Percentiles rank a stretch among this genome's conserved stretches.
Evolutionary conservation across 2,329 filamentous ascomycete genomes (phyloP).

Genomic region (Lecanicillium sp.): DNA sequence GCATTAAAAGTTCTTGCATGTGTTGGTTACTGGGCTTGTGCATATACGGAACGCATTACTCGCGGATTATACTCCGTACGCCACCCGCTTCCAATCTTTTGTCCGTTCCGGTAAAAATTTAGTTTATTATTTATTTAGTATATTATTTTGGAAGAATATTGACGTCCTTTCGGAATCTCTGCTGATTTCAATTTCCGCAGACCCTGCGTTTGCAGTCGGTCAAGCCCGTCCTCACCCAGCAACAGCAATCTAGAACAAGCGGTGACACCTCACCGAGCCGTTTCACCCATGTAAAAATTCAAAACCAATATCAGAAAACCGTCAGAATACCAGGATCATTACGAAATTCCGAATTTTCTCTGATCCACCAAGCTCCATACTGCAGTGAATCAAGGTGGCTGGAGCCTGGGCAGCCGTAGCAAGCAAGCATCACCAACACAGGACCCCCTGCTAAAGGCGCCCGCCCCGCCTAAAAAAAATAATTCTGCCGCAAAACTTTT

Average conservation of each 20-base stretch:
- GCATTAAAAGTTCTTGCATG: too few relatives aligned
- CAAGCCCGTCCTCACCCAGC: neutral
- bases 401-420: neutral
- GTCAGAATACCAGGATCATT: too few relatives aligned
- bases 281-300: conserved; percentile 1
- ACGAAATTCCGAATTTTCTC: neutral
- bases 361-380: neutral
- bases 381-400: neutral
- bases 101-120: too few relatives aligned
- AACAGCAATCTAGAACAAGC: conserved; percentile 10
- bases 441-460: neutral
- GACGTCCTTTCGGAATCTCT: neutral
- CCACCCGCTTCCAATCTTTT: too few relatives aligned
- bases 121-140: conserved; percentile 8
- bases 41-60: too few relatives aligned
- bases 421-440: too few relatives aligned
- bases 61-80: too few relatives aligned
- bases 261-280: conserved; percentile 1
- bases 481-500: conserved; percentile 21
- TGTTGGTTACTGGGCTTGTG: too few relatives aligned
- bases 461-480: conserved; percentile 7
- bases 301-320: neutral
- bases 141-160: neutral
- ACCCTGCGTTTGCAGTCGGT: conserved; percentile 13
- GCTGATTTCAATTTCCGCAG: conserved; percentile 12